Evolutionary conservation across 257 asterid genomes (phyloP).

Genomic region (Gardenia jasminoides): DNA sequence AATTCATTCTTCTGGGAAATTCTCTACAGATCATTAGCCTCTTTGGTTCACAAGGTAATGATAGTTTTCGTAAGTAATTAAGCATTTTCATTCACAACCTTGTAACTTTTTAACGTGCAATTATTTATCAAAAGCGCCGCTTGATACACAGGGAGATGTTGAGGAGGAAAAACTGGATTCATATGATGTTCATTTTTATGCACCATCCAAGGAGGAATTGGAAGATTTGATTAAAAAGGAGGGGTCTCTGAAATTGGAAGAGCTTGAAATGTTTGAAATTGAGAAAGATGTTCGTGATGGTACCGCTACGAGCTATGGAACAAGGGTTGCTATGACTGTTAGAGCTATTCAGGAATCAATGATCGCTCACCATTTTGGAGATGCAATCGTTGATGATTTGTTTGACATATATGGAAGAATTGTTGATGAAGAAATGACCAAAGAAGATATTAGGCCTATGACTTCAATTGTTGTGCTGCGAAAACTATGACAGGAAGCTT

Average conservation of each 20-base stretch:
- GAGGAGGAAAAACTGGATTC: conserved; percentile 55
- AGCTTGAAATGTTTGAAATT: conserved; percentile 49
- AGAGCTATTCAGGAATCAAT: conserved; percentile 87
- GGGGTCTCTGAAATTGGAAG: conserved; percentile 56
- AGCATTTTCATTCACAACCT: not conserved
- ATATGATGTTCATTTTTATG: conserved; percentile 79
- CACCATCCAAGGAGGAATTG: conserved; percentile 70
- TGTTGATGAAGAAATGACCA: conserved; percentile 58
- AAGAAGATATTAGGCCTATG: conserved; percentile 45
- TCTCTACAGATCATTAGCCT: conserved; percentile 54
- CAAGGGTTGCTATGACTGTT: conserved; percentile 67
- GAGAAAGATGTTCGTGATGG: conserved; percentile 37
- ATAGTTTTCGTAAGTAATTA: not conserved
- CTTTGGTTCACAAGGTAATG: conserved; percentile 51
- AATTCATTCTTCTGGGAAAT: conserved; percentile 72
- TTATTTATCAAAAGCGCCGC: not conserved
- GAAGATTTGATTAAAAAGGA: conserved; percentile 55
- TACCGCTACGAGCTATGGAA: conserved; percentile 50
- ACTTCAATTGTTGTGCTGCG: conserved; percentile 50
- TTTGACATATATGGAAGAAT: conserved; percentile 59
- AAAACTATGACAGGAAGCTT: conserved; percentile 26
- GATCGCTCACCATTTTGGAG: conserved; percentile 70
- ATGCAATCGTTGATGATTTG: conserved; percentile 46
- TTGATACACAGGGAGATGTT: conserved; percentile 51
- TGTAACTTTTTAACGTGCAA: not conserved